A percentile compares a stretch with the other conserved stretches of the same genome.
phyloP scores from a whole-genome alignment of 2,329 filamentous ascomycete genomes.

The Grosmannia huntii region DNA sequence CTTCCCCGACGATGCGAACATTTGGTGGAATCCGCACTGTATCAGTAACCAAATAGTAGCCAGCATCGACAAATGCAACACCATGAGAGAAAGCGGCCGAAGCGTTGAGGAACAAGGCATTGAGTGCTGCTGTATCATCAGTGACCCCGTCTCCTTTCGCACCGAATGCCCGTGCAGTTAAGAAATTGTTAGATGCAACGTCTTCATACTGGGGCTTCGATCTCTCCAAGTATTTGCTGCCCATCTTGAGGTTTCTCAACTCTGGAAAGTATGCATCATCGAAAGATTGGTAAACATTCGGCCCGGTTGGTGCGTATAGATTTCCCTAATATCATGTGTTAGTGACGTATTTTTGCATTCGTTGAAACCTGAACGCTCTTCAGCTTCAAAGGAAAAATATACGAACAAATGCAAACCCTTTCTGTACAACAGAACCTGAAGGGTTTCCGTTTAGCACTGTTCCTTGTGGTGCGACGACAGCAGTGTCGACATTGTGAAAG shows the following conservation, averaged over 20 bases:
- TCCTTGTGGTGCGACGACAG: slow-evolving; percentile 28
- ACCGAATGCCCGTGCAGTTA: slow-evolving; percentile 55
- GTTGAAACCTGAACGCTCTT: background rate
- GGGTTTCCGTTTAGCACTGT: slow-evolving; percentile 42
- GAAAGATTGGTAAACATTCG: slow-evolving; percentile 34
- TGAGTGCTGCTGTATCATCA: slow-evolving; percentile 62
- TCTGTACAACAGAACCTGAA: slow-evolving; percentile 34
- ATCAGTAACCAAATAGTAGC: slow-evolving; percentile 45
- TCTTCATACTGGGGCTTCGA: slow-evolving; percentile 66
- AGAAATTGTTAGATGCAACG: slow-evolving; percentile 43
- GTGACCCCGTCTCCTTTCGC: slow-evolving; percentile 61
- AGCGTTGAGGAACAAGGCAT: slow-evolving; percentile 27
- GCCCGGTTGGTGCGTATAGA: slow-evolving; percentile 40
- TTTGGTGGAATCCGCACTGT: slow-evolving; percentile 37
- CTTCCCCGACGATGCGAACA: slow-evolving; percentile 47
- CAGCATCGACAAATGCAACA: slow-evolving; percentile 50
- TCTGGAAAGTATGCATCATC: slow-evolving; percentile 23
- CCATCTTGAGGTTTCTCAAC: slow-evolving; percentile 41
- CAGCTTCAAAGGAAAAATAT: background rate
- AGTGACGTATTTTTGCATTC: background rate
- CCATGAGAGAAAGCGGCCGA: slow-evolving; percentile 24
- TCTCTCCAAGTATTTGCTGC: slow-evolving; percentile 50
- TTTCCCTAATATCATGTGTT: slow-evolving; percentile 38
- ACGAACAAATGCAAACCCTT: slow-evolving; percentile 28
- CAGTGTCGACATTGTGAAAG: slow-evolving; percentile 26